Percentiles rank a stretch among this genome's conserved stretches.
Evolutionary conservation across 441 rosid species (phyloP).

Genomic region (Aleurites moluccanus): DNA sequence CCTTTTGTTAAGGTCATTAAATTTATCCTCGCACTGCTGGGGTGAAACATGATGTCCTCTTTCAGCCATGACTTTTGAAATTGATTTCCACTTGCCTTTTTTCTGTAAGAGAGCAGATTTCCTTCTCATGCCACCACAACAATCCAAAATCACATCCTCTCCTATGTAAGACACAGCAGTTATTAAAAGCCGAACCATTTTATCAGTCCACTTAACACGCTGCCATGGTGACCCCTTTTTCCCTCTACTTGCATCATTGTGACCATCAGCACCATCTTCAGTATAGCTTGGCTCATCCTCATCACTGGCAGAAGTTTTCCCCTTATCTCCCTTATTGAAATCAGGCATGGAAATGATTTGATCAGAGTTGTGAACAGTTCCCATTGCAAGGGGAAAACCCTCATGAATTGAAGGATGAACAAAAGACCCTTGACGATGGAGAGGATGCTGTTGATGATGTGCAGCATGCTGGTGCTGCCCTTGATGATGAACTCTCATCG

Average conservation of each 20-base stretch:
- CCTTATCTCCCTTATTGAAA: constrained; percentile 55
- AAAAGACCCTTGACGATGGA: constrained; percentile 41
- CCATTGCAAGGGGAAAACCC: constrained; percentile 57
- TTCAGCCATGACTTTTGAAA: constrained; percentile 86
- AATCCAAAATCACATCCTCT: constrained; percentile 59
- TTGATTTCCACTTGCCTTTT: constrained; percentile 91
- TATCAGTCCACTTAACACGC: constrained; percentile 90
- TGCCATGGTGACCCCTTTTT: constrained; percentile 89
- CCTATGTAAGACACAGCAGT: constrained; percentile 86
- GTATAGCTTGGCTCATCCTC: constrained; percentile 78
- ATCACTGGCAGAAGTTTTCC: constrained; percentile 60
- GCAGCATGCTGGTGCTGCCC: constrained; percentile 46
- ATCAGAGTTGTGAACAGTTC: constrained; percentile 53
- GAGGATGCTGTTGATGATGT: constrained; percentile 48
- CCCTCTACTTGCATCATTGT: constrained; percentile 50
- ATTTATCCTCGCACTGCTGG: constrained; percentile 96
- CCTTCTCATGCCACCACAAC: constrained; percentile 55
- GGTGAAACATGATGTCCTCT: constrained; percentile 85
- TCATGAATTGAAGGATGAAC: constrained; percentile 41
- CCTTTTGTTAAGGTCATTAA: constrained; percentile 88
- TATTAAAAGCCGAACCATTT: constrained; percentile 86
- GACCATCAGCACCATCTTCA: constrained; percentile 69
- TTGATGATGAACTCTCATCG: constrained; percentile 60
- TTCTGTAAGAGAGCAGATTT: constrained; percentile 74
- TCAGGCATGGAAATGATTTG: constrained; percentile 44